A percentile compares a stretch with the other conserved stretches of the same genome.
These are phyloP conservation scores for Galeopsis tetrahit DNA, from an alignment of 257 asterid species.

Conservation along the genomic window DNA sequence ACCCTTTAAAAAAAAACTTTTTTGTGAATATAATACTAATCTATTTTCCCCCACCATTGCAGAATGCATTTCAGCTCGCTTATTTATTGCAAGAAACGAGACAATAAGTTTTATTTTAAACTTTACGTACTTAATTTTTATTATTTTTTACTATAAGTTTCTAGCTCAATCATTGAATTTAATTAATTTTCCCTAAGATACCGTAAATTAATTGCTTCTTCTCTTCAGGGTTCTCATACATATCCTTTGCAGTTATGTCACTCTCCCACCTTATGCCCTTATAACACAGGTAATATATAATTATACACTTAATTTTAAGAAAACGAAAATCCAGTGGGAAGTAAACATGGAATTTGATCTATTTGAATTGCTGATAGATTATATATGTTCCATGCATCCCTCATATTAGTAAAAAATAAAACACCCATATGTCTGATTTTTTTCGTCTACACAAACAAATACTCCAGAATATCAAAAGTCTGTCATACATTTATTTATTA, in stretches of 20 bases:
- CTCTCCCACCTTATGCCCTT: constrained; percentile 88
- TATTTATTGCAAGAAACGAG: constrained; percentile 1
- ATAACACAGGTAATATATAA: constrained; percentile 74
- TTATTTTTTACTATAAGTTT: neutral
- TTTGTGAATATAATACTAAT: neutral
- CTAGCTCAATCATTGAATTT: neutral
- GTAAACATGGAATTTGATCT: too few species aligned
- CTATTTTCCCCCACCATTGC: constrained; percentile 30
- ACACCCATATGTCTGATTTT: too few species aligned
- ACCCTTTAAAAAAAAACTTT: too few species aligned
- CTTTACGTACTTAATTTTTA: neutral
- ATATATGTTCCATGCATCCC: too few species aligned
- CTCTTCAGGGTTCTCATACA: constrained; percentile 69
- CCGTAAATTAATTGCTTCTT: neutral
- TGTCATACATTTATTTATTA: too few species aligned
- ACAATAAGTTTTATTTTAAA: constrained; percentile 20
- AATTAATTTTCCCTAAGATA: neutral
- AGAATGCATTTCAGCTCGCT: constrained; percentile 94
- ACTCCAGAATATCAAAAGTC: too few species aligned
- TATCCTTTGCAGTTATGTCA: constrained; percentile 85
- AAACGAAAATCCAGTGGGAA: too few species aligned
- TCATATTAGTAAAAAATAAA: too few species aligned
- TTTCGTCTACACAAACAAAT: too few species aligned
- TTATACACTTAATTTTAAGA: too few species aligned
- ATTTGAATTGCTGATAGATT: too few species aligned